Conservation (phyloP, 2,329 filamentous ascomycete species). For the Aspergillus ibericus region DNA sequence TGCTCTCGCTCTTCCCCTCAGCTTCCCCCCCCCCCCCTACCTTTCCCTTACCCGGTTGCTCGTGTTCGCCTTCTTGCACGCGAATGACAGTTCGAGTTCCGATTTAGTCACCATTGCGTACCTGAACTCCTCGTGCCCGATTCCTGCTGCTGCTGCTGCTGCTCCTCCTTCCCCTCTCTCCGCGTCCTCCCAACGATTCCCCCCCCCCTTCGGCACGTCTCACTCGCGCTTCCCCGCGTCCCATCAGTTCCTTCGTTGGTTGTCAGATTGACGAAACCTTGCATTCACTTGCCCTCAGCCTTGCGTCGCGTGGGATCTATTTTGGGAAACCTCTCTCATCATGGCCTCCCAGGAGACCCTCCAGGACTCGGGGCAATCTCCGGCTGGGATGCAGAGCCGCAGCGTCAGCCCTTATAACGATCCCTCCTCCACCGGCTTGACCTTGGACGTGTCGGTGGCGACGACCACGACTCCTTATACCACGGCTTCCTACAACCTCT, state of each 20-base stretch:
- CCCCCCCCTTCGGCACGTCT: slow-evolving; percentile 12
- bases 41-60: neutral
- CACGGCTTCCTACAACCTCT: slow-evolving; percentile 28
- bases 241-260: slow-evolving; percentile 4
- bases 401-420: slow-evolving; percentile 46
- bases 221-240: slow-evolving; percentile 13
- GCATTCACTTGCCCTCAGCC: slow-evolving; percentile 13
- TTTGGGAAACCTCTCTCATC: slow-evolving; percentile 19
- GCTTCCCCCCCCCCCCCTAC: neutral
- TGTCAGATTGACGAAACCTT: slow-evolving; percentile 13
- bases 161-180: neutral
- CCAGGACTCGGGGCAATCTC: slow-evolving; percentile 38
- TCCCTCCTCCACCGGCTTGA: slow-evolving; percentile 30
- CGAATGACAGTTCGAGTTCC: slow-evolving; percentile 20
- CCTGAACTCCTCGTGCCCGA: neutral
- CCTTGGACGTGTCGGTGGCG: slow-evolving; percentile 39
- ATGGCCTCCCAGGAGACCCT: slow-evolving; percentile 37
- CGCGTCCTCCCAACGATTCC: slow-evolving; percentile 8
- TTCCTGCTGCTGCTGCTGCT: slow-evolving; percentile 1
- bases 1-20: neutral
- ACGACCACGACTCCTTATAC: slow-evolving; percentile 33
- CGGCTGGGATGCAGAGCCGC: slow-evolving; percentile 38
- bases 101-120: neutral
- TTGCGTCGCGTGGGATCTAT: slow-evolving; percentile 25
- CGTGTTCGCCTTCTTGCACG: neutral